Evolutionary conservation across 2,329 filamentous ascomycete genomes (phyloP), one percentile per base, ranked within the genome.

Genomic region (Paecilomyces formosus): DNA sequence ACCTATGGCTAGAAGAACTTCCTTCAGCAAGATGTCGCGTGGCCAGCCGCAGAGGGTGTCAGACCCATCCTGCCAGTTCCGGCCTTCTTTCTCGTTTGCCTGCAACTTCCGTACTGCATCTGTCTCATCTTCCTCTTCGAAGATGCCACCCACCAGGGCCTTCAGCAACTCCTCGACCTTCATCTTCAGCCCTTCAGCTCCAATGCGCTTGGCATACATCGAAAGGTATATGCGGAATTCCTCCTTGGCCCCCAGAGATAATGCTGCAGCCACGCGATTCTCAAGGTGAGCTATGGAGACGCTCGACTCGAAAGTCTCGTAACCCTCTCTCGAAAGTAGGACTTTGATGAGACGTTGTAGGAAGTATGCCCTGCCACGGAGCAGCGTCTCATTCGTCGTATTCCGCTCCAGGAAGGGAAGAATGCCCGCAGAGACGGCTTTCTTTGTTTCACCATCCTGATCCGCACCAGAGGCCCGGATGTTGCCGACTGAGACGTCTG

Each of bases 201-300:
- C 94, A 5, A 99, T 84, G 0, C 94, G 87, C 77, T 97, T 97
- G 3, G 92, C 93, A 69, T 99, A 99, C 92, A 97, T 97, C 68
- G 92, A 88, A n/a, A 99, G 79, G 69, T 97, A 97, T 1, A 96
- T 81, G 58, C 91, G 86, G 76, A 97, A 99, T 72, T 99, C 94
- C 59, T 97, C 92, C 66, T 86, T 88, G 0, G 94, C 88, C 3
- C 88, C 90, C 0, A 99, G 79, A 60, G 90, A 88, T 70, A 95
- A 77, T 0, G 94, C 90, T 3, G 91, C 95, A 2, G 94, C 93
- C 53, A 99, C 87, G 45, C 95, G 85, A 68, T 97, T 97, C 74
- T 99, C 94, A 12, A 99, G 79, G 76, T 99, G 94, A 6, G 92
- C 93, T 62, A 99, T 92, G 57, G 90, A 96, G 54, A 97, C 89